Percentiles rank a stretch among this genome's conserved stretches.
phyloP scores from a whole-genome alignment of 208 protist species.

The Crithidia expoeki region DNA sequence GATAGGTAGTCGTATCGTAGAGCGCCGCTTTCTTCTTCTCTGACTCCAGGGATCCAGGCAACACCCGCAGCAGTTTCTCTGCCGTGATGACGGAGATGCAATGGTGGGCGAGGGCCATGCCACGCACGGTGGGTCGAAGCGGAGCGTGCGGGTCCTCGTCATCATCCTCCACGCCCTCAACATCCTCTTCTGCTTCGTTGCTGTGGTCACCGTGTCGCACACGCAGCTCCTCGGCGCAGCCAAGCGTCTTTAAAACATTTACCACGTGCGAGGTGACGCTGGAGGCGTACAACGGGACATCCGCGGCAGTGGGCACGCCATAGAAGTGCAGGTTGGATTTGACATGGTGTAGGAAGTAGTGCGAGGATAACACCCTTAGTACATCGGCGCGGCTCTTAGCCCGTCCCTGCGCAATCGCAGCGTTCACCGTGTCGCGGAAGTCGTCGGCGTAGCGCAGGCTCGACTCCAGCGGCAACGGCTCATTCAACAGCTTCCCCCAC shows the following conservation, averaged over 20 bases:
- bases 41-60: constrained; percentile 21
- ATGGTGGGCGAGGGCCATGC: constrained; percentile 64
- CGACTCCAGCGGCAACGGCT: constrained; percentile 83
- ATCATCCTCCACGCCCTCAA: constrained; percentile 31
- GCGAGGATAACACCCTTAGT: constrained; percentile 75
- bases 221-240: constrained; percentile 51
- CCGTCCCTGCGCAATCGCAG: constrained; percentile 69
- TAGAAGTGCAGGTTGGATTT: constrained; percentile 82
- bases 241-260: constrained; percentile 41
- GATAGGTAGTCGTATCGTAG: constrained; percentile 34
- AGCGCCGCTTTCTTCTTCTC: constrained; percentile 25
- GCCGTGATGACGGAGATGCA: constrained; percentile 63
- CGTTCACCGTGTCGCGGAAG: constrained; percentile 79
- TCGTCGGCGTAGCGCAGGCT: constrained; percentile 78
- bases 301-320: constrained; percentile 62
- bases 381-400: constrained; percentile 60
- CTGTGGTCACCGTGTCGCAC: neutral
- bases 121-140: constrained; percentile 58
- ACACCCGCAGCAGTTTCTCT: constrained; percentile 44
- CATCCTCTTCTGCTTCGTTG: constrained; percentile 1
- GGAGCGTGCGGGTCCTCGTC: constrained; percentile 57
- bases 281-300: constrained; percentile 75
- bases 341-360: constrained; percentile 87
- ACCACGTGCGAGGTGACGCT: constrained; percentile 74
- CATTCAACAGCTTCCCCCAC: constrained; percentile 71